These are phyloP conservation scores for Pseudogymnoascus sp. DNA, from an alignment of 2,329 filamentous ascomycete genomes.

Conservation along the genomic window DNA sequence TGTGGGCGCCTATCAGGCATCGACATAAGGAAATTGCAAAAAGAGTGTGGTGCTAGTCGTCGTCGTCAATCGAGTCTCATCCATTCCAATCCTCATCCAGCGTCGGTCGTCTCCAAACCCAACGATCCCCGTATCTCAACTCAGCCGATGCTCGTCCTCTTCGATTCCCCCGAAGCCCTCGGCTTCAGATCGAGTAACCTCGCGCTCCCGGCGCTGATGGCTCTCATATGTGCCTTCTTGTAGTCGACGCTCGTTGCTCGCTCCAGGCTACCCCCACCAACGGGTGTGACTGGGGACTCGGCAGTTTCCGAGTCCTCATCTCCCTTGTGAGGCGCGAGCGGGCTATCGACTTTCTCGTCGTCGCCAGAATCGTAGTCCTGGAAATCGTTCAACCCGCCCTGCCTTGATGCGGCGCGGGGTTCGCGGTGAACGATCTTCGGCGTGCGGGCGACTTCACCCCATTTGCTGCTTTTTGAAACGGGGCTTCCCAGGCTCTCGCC, in stretches of 20 bases:
- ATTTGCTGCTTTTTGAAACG: constrained; percentile 23
- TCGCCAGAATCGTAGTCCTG: constrained; percentile 18
- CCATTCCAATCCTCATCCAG: not conserved
- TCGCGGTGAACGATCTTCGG: constrained; percentile 58
- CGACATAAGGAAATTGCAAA: constrained; percentile 21
- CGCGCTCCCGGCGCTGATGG: constrained; percentile 71
- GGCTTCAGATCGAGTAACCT: constrained; percentile 62
- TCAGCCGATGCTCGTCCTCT: constrained; percentile 28
- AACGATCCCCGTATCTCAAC: constrained; percentile 5
- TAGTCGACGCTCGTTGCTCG: constrained; percentile 62
- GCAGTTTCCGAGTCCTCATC: constrained; percentile 17
- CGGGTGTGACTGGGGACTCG: not conserved
- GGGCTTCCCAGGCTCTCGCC: constrained; percentile 31
- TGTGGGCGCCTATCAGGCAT: constrained; percentile 17
- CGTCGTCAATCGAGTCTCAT: constrained; percentile 13
- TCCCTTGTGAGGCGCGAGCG: constrained; percentile 24
- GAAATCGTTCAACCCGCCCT: constrained; percentile 39
- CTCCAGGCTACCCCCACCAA: constrained; percentile 33
- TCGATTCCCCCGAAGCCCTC: constrained; percentile 44
- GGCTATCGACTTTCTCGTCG: constrained; percentile 22
- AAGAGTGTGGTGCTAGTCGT: constrained; percentile 27
- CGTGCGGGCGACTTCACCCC: constrained; percentile 33
- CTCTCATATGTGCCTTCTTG: constrained; percentile 56
- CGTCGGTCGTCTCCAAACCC: constrained; percentile 5
- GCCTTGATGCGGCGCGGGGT: constrained; percentile 49